Conservation (phyloP, 306 rosid genomes). For the Elaeagnus macrophylla region DNA sequence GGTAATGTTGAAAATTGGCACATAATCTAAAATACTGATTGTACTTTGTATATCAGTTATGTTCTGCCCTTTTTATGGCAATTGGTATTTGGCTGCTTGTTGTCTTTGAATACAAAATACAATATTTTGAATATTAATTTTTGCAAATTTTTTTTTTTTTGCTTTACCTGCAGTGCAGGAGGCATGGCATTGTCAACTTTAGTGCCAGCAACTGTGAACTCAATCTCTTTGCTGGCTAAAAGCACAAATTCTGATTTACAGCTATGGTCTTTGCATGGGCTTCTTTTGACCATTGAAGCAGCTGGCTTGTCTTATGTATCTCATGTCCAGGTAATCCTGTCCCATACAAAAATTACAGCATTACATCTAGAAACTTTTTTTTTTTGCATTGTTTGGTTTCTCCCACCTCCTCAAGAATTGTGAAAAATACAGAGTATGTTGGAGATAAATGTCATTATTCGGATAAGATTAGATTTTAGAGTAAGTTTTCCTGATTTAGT, state of each 20-base stretch:
- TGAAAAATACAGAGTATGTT: neutral
- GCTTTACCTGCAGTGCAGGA: constrained; percentile 82
- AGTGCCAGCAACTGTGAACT: constrained; percentile 91
- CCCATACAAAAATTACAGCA: constrained; percentile 6
- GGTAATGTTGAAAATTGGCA: too few relatives aligned
- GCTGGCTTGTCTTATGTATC: constrained; percentile 95
- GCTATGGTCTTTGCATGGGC: constrained; percentile 97
- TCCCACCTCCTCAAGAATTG: neutral
- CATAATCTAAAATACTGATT: too few relatives aligned
- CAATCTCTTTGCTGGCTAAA: constrained; percentile 68
- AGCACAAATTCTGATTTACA: constrained; percentile 73
- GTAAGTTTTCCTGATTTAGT: too few relatives aligned
- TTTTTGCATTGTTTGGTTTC: neutral
- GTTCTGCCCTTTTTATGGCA: neutral
- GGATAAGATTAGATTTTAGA: too few relatives aligned
- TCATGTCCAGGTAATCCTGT: constrained; percentile 79
- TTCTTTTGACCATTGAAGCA: constrained; percentile 92
- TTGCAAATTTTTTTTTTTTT: constrained; percentile 17
- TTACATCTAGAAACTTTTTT: neutral
- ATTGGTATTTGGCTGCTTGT: neutral
- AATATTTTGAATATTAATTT: constrained; percentile 1
- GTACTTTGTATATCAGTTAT: neutral
- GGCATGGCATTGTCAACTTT: constrained; percentile 95
- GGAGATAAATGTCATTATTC: too few relatives aligned
- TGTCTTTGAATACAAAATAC: neutral